Conservation (phyloP, 805 yeast genomes). For the Saturnispora diversa region DNA sequence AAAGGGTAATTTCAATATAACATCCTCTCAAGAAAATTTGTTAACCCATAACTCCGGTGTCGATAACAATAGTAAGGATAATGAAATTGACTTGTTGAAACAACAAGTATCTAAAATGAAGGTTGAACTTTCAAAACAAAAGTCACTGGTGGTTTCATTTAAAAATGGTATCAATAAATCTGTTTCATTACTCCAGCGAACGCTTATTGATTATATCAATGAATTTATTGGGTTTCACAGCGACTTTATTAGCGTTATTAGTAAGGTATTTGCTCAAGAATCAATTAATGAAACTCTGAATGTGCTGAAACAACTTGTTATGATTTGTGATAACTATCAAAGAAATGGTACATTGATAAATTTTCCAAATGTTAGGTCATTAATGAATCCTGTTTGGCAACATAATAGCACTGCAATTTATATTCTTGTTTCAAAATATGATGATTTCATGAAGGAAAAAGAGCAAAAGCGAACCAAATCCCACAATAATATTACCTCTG, state of each 20-base stretch:
- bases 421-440: constrained; percentile 3
- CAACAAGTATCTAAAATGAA: background rate
- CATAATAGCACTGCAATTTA: constrained; percentile 1
- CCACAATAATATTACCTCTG: background rate
- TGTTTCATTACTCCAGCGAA: constrained; percentile 7
- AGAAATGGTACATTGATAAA: constrained; percentile 2
- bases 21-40: too few species aligned
- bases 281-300: constrained; percentile 8
- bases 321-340: constrained; percentile 3
- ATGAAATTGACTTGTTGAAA: background rate
- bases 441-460: background rate
- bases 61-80: too few species aligned
- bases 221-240: constrained; percentile 11
- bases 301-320: constrained; percentile 1
- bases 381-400: constrained; percentile 10
- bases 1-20: too few species aligned
- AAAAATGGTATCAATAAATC: constrained; percentile 6
- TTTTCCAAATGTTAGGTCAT: constrained; percentile 7
- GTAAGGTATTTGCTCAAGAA: constrained; percentile 6
- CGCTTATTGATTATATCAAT: constrained; percentile 7
- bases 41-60: too few species aligned
- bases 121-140: background rate
- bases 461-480: background rate
- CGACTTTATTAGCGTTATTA: constrained; percentile 4
- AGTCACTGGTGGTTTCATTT: background rate